Percentiles rank a stretch among this genome's conserved stretches.
These are phyloP conservation scores for Termitomyces sp. DNA, from an alignment of 768 basidiomycete species.

Conservation along the genomic window DNA sequence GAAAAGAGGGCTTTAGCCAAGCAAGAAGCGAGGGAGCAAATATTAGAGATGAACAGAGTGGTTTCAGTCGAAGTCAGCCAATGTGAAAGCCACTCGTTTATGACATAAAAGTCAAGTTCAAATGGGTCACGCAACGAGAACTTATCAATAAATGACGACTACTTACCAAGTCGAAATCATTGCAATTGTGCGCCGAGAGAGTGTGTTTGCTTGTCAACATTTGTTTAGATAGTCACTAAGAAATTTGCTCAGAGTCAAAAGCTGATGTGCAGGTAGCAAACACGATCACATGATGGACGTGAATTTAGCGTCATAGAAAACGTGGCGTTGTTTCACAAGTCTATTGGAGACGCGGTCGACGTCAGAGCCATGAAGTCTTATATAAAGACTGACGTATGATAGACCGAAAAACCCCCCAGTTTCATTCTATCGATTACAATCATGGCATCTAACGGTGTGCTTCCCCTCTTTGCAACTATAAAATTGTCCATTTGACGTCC, in stretches of 20 bases:
- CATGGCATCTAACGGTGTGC: conserved; percentile 6
- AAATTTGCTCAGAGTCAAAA: no score
- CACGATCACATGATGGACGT: conserved; percentile 10
- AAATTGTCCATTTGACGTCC: background rate
- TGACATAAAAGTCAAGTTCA: background rate
- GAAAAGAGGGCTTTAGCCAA: background rate
- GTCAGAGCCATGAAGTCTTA: background rate
- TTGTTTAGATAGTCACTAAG: no score
- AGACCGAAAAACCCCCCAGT: background rate
- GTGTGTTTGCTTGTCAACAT: no score
- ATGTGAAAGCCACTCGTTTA: background rate
- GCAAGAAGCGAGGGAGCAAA: background rate
- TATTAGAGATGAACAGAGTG: background rate
- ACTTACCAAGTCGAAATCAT: background rate
- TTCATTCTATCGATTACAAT: background rate
- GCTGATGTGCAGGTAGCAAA: background rate
- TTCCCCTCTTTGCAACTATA: background rate
- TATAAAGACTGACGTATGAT: conserved; percentile 1
- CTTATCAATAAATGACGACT: background rate
- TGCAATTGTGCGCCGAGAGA: background rate
- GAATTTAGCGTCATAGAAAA: background rate
- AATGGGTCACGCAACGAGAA: background rate
- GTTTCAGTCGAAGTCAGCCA: background rate
- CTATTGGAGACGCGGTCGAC: conserved; percentile 2
- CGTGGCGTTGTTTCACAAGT: conserved; percentile 7